phyloP scores from a whole-genome alignment of 371 early-diverging fungal species.

The Mortierella sp. region DNA sequence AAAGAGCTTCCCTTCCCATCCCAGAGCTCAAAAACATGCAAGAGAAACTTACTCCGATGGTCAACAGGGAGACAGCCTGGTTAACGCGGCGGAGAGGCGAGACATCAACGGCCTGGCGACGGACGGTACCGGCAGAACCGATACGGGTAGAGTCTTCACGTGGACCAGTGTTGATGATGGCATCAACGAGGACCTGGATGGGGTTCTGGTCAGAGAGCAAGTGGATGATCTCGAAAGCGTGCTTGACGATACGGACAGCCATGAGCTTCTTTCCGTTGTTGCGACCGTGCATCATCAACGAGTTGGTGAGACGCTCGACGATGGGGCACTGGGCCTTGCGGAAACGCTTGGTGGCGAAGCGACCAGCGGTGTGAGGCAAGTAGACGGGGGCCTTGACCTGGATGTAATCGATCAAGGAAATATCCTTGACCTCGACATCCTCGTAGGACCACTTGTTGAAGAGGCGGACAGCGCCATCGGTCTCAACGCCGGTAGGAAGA shows the following conservation, averaged over 20 bases:
- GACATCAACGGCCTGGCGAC: constrained; percentile 99
- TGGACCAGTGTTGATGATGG: constrained; percentile 99
- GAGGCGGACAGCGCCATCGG: constrained; percentile 76
- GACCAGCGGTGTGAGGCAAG: constrained; percentile 98
- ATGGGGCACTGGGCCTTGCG: constrained; percentile 99
- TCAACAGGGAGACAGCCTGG: constrained; percentile 96
- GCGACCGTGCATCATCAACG: constrained; percentile 99
- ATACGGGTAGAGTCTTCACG: constrained; percentile 99
- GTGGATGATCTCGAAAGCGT: constrained; percentile 99
- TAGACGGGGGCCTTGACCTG: constrained; percentile 94
- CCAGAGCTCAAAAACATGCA: neutral
- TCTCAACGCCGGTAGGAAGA: constrained; percentile 75
- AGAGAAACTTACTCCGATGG: constrained; percentile 86
- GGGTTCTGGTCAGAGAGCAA: constrained; percentile 99
- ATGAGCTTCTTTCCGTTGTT: constrained; percentile 99
- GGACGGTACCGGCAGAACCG: constrained; percentile 99
- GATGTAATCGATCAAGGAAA: constrained; percentile 95
- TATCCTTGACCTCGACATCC: constrained; percentile 96
- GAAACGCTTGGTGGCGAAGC: constrained; percentile 98
- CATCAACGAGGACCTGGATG: constrained; percentile 99
- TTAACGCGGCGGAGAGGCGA: constrained; percentile 99
- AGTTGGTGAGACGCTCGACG: constrained; percentile 99
- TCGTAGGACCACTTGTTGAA: constrained; percentile 98
- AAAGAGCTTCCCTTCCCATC: too few species aligned
- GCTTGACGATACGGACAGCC: constrained; percentile 99